phyloP scores from a whole-genome alignment of 495 filamentous ascomycete species.

The Aspergillus mulundensis region DNA sequence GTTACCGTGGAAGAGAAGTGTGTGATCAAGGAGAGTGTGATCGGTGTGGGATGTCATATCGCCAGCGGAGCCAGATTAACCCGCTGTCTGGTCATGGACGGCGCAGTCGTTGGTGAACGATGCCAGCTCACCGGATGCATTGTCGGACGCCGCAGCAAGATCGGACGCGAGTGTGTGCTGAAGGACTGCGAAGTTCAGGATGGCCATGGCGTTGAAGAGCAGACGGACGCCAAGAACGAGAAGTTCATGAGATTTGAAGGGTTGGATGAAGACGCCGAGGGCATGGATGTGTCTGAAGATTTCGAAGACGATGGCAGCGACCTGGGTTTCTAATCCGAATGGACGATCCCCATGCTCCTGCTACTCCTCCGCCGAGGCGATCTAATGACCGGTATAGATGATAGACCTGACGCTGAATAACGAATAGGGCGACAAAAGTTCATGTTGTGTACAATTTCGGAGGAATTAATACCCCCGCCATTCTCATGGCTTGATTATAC shows the following conservation, averaged over 20 bases:
- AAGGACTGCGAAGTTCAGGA: slow-evolving; percentile 91
- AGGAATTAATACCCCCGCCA: background rate
- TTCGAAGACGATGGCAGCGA: slow-evolving; percentile 28
- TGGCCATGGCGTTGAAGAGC: slow-evolving; percentile 72
- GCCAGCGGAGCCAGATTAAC: slow-evolving; percentile 71
- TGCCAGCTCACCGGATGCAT: slow-evolving; percentile 78
- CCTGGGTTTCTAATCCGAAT: slow-evolving; percentile 7
- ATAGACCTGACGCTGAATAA: slow-evolving; percentile 5
- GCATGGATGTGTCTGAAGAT: slow-evolving; percentile 31
- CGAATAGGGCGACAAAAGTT: background rate
- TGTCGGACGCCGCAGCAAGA: slow-evolving; percentile 66
- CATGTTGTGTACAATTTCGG: background rate
- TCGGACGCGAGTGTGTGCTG: slow-evolving; percentile 71
- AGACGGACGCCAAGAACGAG: slow-evolving; percentile 78
- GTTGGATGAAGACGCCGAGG: slow-evolving; percentile 51
- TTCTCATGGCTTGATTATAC: background rate
- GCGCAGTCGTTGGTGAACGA: slow-evolving; percentile 72
- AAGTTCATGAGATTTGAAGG: slow-evolving; percentile 83
- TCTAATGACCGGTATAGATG: slow-evolving; percentile 2
- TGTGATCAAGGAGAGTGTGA: slow-evolving; percentile 83
- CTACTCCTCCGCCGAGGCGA: background rate
- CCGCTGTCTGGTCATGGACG: slow-evolving; percentile 87
- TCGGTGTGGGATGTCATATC: slow-evolving; percentile 83
- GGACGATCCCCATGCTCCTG: background rate
- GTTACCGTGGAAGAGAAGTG: slow-evolving; percentile 77